Evolutionary conservation across 345 rosid species (phyloP), one percentile per base, ranked within the genome.

Genomic region (Arabidopsis suecica): DNA sequence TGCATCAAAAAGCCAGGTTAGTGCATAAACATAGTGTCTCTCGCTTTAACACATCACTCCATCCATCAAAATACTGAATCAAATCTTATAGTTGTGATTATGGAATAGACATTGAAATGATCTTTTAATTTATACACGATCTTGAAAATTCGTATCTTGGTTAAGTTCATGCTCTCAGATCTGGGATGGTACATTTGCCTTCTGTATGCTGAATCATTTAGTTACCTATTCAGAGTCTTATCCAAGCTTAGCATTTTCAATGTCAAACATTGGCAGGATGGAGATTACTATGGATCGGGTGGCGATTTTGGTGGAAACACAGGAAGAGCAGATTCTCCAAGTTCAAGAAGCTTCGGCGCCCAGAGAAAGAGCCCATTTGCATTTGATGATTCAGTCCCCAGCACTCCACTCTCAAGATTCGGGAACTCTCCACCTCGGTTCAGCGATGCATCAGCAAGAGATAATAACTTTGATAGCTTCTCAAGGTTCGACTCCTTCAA

Each of bases 401-500:
- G 90, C 76, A 88, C 93, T 55, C 97, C 99, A 53, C 79, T 81
- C 37, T 90, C 98, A 54, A 90, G 87, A 79, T 86, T 86, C 60
- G 92, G 89, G 63, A 89, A 88, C 87, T 92, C 97, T 54, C 85
- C 96, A 6, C 84, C 98, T 11, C 86, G 96, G 66, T 86, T 77
- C 82, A 89, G 97, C 12, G 96, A 93, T 78, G 90, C 84, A 11
- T 86, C 88, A 32, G 50, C 70, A 32, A 84, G 89, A 47, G 88
- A 86, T 71, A 70, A 65, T 51, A 83, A 86, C 68, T 86, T 82
- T 7, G 89, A 92, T 80, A 88, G 83, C 78, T 90, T 86, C 82
- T 88, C 98, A 13, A 87, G 96, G 80, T 86, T 91, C n/a, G 99
- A 95, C 80, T 94, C 97, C 68, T 94, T 94, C 85, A 89, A 82